Conservation (phyloP, 179 eudicot species). For the Vitellaria paradoxa region DNA sequence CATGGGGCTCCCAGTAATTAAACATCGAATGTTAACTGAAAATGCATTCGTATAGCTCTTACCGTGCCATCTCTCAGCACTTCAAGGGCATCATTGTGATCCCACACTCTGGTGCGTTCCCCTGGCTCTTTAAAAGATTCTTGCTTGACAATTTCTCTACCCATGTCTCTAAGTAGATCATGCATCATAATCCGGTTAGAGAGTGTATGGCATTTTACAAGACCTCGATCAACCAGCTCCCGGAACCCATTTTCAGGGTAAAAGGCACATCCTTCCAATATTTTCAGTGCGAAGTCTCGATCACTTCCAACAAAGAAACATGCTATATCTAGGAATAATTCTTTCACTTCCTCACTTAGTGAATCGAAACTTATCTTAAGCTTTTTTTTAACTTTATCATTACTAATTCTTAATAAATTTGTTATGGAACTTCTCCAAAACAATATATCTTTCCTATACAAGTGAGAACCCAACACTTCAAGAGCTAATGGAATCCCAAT, state of each 20-base stretch:
- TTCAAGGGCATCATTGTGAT: not conserved
- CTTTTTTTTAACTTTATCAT: not conserved
- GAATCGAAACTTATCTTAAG: conserved; percentile 7
- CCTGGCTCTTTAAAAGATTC: not conserved
- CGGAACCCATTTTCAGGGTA: not conserved
- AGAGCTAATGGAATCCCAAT: not conserved
- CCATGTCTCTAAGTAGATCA: conserved; percentile 5
- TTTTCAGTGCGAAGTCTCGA: not conserved
- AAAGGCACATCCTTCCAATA: not conserved
- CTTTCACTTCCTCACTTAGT: not conserved
- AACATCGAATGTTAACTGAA: not conserved
- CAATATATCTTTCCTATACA: not conserved
- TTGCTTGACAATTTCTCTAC: conserved; percentile 4
- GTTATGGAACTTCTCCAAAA: not conserved
- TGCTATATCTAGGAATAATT: conserved; percentile 6
- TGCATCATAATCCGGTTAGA: not conserved
- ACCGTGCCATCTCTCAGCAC: not conserved
- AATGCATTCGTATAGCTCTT: not conserved
- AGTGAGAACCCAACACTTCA: not conserved
- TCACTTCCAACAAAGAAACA: not conserved
- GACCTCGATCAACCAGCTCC: not conserved
- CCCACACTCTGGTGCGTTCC: conserved; percentile 11
- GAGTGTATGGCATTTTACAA: too few relatives aligned
- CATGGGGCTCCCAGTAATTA: too few relatives aligned
- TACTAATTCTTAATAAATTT: not conserved